phyloP scores from a whole-genome alignment of 257 asterid species.

The Capsicum rhomboideum region DNA sequence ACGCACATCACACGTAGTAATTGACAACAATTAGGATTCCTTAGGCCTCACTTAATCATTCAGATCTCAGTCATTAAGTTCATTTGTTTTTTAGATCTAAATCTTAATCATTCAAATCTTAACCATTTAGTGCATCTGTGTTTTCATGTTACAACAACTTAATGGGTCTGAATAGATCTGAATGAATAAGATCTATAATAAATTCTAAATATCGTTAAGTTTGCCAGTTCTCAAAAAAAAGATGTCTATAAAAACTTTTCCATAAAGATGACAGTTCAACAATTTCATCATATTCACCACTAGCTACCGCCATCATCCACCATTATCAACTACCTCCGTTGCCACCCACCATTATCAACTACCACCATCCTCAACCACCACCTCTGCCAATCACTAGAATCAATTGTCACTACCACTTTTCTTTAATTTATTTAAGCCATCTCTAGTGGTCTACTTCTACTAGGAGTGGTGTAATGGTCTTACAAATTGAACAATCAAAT shows the following conservation, averaged over 20 bases:
- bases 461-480: too few relatives aligned
- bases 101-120: background rate
- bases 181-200: background rate
- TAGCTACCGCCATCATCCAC: background rate
- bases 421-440: background rate
- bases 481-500: background rate
- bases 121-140: background rate
- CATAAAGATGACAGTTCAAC: too few relatives aligned
- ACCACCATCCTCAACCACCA: background rate
- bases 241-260: too few relatives aligned
- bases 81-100: background rate
- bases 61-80: background rate
- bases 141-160: background rate
- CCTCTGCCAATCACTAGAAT: too few relatives aligned
- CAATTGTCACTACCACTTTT: background rate
- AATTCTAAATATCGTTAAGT: background rate
- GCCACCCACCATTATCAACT: background rate
- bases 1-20: background rate
- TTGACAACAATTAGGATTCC: background rate
- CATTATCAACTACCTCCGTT: background rate
- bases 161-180: background rate
- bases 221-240: too few relatives aligned
- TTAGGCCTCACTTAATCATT: background rate
- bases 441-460: background rate
- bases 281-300: background rate